Base-by-base conservation (phyloP, 441 rosid genomes). In the Geranium incanum region DNA sequence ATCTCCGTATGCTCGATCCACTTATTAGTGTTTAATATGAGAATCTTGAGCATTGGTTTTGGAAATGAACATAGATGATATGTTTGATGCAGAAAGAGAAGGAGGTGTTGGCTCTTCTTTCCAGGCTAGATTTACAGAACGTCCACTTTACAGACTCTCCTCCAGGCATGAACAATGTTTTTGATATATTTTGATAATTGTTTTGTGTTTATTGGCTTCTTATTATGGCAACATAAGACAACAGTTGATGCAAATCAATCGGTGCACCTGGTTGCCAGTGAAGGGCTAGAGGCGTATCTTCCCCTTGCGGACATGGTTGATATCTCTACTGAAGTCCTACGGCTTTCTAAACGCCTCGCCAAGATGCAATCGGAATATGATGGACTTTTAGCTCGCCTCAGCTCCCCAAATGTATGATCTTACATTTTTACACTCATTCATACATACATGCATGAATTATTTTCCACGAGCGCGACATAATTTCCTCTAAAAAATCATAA, bases 211-310 rank as follows among this genome's bases (percentile, higher is more conserved):
- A 38, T 9, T 55, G 6, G 59, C 41, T 5, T 67, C 21, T 60
- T 52, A 15, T 43, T 1, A 68, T 39, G 69, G 55, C 33, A 6
- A 70, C 11, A 36, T 36, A 28, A 73, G 77, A 69, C 81, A 76
- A 69, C 81, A 93, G 97, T 79, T 77, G 88, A 91, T 82, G 97
- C 91, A 68, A 85, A 86, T 68, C 84, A 80, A 38, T 94, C 96
- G 6, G 91, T 94, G 55, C 98, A 94, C 78, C 79, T 94, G 67
- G 97, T 94, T 77, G 98, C 97, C 23, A 85, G 97, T 75, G 96
- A 94, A 80, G 98, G 97, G 62, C 83, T 91, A 64, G 98, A 94
- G 79, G 97, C 98, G 48, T 91, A 90, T 84, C 96, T 94, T 68
- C 97, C 97, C 13, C 93, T 94, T 68, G 86, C 93, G 2, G 97